A percentile compares a stretch with the other conserved stretches of the same genome.
Evolutionary conservation across 106 monocot species (phyloP).

Genomic region (Triglochin maritima): DNA sequence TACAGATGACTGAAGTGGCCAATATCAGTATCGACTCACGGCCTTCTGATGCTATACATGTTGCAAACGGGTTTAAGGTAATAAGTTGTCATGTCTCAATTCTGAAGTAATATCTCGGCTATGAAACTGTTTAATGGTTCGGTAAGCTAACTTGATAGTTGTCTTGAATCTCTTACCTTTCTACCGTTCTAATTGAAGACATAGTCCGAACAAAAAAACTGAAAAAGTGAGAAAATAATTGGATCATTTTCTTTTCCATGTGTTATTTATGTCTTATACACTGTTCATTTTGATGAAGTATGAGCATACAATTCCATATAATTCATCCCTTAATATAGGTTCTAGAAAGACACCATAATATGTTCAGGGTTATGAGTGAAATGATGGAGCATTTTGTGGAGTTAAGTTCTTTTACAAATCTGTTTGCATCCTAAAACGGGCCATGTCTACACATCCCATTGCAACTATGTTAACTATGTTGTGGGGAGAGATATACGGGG

Average conservation of each 20-base stretch:
- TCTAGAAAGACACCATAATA: no score
- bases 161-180: not conserved
- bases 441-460: no score
- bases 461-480: no score
- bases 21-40: conserved; percentile 43
- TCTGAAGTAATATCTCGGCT: not conserved
- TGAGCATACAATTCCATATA: no score
- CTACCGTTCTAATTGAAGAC: not conserved
- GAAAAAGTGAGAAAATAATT: not conserved
- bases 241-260: not conserved
- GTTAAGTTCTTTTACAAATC: no score
- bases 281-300: no score
- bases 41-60: conserved; percentile 60
- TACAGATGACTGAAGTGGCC: conserved; percentile 21
- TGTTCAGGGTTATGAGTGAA: no score
- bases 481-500: no score
- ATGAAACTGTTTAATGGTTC: no score
- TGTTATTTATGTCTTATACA: not conserved
- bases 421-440: no score
- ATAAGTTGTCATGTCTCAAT: not conserved
- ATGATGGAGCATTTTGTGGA: no score
- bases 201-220: not conserved
- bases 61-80: conserved; percentile 55
- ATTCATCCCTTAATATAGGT: no score
- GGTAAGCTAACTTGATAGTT: not conserved